Conservation (phyloP, 1,284 basidiomycete species). For the Baeospora myosura region DNA sequence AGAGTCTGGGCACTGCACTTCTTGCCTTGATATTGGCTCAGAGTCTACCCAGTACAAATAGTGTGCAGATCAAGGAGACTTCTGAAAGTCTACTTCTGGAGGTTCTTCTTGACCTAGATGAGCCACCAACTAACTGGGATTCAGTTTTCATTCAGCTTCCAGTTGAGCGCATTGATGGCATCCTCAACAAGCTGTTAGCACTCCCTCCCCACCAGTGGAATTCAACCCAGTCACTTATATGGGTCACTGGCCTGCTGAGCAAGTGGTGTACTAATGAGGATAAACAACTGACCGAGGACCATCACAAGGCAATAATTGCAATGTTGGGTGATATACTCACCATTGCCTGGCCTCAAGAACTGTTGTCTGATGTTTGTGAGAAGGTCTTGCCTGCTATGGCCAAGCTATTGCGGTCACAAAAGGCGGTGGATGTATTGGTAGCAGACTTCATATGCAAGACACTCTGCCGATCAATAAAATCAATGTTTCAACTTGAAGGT, state of each 20-base stretch:
- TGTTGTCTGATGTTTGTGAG: background rate
- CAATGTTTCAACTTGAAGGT: background rate
- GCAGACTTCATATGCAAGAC: background rate
- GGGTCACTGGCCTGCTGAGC: background rate
- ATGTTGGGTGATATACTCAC: constrained; percentile 3
- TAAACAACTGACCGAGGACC: background rate
- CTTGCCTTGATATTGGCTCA: background rate
- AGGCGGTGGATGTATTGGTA: too few relatives aligned
- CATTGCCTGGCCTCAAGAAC: background rate
- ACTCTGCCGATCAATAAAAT: background rate
- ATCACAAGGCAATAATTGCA: background rate
- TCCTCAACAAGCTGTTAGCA: background rate
- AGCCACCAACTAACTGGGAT: background rate
- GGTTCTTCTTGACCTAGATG: background rate
- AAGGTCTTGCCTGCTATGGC: background rate
- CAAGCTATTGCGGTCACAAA: background rate
- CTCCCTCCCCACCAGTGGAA: background rate
- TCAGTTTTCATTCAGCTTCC: background rate
- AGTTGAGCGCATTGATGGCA: background rate
- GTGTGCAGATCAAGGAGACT: background rate
- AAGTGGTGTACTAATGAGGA: background rate
- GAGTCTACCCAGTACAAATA: background rate
- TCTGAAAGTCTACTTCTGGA: background rate
- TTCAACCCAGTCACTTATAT: background rate
- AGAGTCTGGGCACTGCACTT: background rate